phyloP scores from a whole-genome alignment of 768 basidiomycete genomes.

The Boletus sensibilis region DNA sequence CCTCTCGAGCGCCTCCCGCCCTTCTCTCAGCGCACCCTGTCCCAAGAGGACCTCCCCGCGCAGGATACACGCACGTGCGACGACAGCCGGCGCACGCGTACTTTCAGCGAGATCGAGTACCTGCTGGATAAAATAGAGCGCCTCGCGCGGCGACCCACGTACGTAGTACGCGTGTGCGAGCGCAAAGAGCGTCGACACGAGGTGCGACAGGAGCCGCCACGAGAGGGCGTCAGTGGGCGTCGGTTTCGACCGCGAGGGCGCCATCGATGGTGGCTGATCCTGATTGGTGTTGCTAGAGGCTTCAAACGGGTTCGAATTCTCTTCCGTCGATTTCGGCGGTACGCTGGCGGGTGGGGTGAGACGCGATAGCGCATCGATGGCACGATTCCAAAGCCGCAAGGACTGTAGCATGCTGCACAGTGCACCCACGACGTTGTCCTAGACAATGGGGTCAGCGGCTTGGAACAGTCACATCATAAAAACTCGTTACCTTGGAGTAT shows the following conservation, averaged over 20 bases:
- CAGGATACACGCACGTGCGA: slow-evolving; percentile 62
- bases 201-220: slow-evolving; percentile 74
- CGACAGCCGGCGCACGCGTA: slow-evolving; percentile 62
- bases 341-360: slow-evolving; percentile 42
- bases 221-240: slow-evolving; percentile 54
- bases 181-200: slow-evolving; percentile 64
- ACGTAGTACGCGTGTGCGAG: slow-evolving; percentile 62
- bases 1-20: slow-evolving; percentile 49
- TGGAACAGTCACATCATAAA: neutral
- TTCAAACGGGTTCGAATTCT: slow-evolving; percentile 56
- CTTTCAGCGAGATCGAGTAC: slow-evolving; percentile 70
- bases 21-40: slow-evolving; percentile 58
- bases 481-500: slow-evolving; percentile 52
- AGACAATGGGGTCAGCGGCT: neutral
- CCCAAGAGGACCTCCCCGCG: slow-evolving; percentile 71
- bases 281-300: slow-evolving; percentile 37
- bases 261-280: slow-evolving; percentile 24
- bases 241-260: slow-evolving; percentile 10
- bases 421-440: slow-evolving; percentile 64
- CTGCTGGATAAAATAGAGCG: slow-evolving; percentile 80
- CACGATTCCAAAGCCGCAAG: slow-evolving; percentile 78
- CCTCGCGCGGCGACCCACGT: slow-evolving; percentile 81
- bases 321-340: slow-evolving; percentile 27
- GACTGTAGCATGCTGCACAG: slow-evolving; percentile 64
- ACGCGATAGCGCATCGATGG: slow-evolving; percentile 64